A percentile compares a stretch with the other conserved stretches of the same genome.
phyloP scores from a whole-genome alignment of 306 rosid genomes.

The Fragaria iinumae region DNA sequence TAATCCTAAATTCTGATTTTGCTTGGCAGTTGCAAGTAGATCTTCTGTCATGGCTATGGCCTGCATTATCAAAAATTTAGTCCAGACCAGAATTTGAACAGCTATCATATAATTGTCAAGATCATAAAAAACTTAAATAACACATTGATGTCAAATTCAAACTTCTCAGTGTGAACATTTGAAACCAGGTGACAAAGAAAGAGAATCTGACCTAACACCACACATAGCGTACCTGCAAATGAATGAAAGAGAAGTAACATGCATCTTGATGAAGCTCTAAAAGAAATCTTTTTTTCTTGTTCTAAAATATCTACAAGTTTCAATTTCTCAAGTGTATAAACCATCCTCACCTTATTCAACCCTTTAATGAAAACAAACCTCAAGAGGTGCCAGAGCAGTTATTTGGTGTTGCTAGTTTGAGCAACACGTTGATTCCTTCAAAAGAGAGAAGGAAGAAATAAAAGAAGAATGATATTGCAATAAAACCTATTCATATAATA shows the following conservation, averaged over 20 bases:
- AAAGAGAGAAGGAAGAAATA: conserved; percentile 46
- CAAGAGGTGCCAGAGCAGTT: conserved; percentile 44
- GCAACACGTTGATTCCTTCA: conserved; percentile 54
- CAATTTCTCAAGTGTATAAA: conserved; percentile 35
- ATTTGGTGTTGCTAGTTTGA: conserved; percentile 45
- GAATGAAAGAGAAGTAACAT: conserved; percentile 80
- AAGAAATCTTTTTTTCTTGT: conserved; percentile 32
- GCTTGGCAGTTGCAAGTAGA: conserved; percentile 83
- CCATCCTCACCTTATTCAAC: conserved; percentile 53
- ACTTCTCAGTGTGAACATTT: conserved; percentile 71
- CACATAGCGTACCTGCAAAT: conserved; percentile 88
- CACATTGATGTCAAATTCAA: conserved; percentile 52
- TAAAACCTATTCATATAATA: conserved; percentile 33
- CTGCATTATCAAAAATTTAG: conserved; percentile 62
- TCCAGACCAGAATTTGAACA: conserved; percentile 36
- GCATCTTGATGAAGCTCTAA: conserved; percentile 54
- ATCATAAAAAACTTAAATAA: conserved; percentile 37
- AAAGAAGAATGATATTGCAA: conserved; percentile 36
- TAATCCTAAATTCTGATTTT: conserved; percentile 54
- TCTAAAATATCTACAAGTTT: conserved; percentile 34
- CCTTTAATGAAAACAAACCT: conserved; percentile 39
- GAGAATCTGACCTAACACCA: conserved; percentile 68
- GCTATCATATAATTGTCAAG: conserved; percentile 9
- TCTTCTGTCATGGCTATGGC: conserved; percentile 90
- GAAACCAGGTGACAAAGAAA: conserved; percentile 63